phyloP scores from a whole-genome alignment of 2,329 filamentous ascomycete species.

The Hypoxylon sp. region DNA sequence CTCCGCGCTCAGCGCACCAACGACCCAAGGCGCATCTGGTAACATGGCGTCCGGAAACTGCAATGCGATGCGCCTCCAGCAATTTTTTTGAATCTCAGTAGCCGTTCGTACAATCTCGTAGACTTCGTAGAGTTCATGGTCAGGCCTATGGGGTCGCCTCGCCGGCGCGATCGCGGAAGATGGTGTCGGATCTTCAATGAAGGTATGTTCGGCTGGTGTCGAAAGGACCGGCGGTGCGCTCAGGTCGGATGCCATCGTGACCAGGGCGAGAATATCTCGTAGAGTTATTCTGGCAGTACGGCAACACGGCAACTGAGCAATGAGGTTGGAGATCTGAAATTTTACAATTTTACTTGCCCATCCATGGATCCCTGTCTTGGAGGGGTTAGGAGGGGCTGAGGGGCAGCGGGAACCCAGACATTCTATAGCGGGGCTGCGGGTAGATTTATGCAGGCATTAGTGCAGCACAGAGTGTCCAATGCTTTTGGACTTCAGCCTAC shows the following conservation, averaged over 20 bases:
- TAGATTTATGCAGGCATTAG: background rate
- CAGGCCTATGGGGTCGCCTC: constrained; percentile 56
- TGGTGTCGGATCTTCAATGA: constrained; percentile 66
- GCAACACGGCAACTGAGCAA: background rate
- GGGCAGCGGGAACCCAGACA: background rate
- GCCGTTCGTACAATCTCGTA: constrained; percentile 91
- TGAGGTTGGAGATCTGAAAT: background rate
- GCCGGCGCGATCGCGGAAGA: constrained; percentile 45
- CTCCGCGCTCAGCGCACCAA: constrained; percentile 67
- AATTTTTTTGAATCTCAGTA: constrained; percentile 76
- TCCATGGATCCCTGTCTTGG: background rate
- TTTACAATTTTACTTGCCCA: background rate
- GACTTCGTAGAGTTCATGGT: constrained; percentile 78
- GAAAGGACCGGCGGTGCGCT: constrained; percentile 71
- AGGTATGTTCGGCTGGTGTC: constrained; percentile 69
- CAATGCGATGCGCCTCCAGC: constrained; percentile 84
- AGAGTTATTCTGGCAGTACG: background rate
- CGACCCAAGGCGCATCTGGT: constrained; percentile 84
- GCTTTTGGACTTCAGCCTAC: background rate
- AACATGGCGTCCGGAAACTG: constrained; percentile 98
- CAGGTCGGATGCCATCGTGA: constrained; percentile 62
- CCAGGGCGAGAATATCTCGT: background rate
- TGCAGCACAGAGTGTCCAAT: background rate
- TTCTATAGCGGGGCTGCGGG: background rate
- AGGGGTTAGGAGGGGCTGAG: constrained; percentile 2